Evolutionary conservation across 805 yeast species (phyloP).

Genomic region (Clavispora fructus): DNA sequence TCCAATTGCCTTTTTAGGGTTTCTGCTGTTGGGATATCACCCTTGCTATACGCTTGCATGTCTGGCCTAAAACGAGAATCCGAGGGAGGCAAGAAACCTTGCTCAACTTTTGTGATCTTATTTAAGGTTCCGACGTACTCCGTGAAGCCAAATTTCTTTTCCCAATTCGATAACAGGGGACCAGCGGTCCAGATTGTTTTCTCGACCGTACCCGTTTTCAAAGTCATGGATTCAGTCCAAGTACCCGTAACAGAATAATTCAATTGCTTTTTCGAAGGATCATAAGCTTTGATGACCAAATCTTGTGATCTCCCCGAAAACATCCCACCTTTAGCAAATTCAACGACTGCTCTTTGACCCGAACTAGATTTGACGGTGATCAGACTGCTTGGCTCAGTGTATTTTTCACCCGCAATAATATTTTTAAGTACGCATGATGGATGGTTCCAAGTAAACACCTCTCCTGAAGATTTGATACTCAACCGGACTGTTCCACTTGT

Average conservation of each 20-base stretch:
- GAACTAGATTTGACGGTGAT: constrained; percentile 61
- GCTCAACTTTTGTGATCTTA: constrained; percentile 69
- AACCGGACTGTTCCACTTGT: constrained; percentile 68
- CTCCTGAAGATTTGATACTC: constrained; percentile 55
- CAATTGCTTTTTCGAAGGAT: constrained; percentile 28
- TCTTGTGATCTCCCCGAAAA: constrained; percentile 80
- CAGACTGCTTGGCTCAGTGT: constrained; percentile 76
- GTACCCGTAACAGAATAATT: constrained; percentile 57
- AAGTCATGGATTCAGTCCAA: constrained; percentile 71
- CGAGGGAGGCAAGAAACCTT: constrained; percentile 64
- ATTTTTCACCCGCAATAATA: constrained; percentile 91
- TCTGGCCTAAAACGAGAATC: constrained; percentile 93
- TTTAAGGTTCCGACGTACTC: constrained; percentile 76
- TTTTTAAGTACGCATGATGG: constrained; percentile 83
- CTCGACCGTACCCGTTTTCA: constrained; percentile 38
- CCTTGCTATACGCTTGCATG: constrained; percentile 64
- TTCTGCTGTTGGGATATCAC: constrained; percentile 70
- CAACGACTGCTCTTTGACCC: constrained; percentile 67
- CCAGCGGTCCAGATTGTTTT: constrained; percentile 68
- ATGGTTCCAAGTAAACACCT: constrained; percentile 71
- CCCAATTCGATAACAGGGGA: constrained; percentile 50
- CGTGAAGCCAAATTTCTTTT: constrained; percentile 79
- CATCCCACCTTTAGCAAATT: constrained; percentile 77
- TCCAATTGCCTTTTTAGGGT: constrained; percentile 62
- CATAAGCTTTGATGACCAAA: constrained; percentile 41